Conservation (phyloP, 2,329 filamentous ascomycete genomes). For the Aspergillus pseudoterreus region DNA sequence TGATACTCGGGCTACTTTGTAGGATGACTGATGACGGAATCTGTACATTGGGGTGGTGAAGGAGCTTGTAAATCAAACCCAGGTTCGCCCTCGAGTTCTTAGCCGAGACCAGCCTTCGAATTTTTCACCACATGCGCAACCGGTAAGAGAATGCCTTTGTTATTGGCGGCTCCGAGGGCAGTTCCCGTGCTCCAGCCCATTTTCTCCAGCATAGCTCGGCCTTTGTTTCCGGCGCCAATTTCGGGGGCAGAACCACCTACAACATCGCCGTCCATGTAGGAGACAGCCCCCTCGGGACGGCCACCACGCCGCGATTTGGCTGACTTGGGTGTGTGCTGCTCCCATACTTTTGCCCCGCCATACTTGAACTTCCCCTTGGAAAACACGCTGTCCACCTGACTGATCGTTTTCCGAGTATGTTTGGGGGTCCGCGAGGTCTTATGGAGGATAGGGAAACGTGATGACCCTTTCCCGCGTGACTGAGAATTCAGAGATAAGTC, state of each 20-base stretch:
- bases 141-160: slow-evolving; percentile 83
- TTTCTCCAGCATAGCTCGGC: slow-evolving; percentile 84
- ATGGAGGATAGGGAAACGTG: slow-evolving; percentile 72
- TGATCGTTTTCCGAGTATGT: slow-evolving; percentile 56
- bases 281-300: slow-evolving; percentile 45
- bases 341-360: slow-evolving; percentile 23
- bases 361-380: slow-evolving; percentile 30
- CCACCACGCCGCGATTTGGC: slow-evolving; percentile 33
- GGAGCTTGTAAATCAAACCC: no score
- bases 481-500: slow-evolving; percentile 77
- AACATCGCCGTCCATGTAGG: slow-evolving; percentile 78
- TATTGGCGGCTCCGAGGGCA: slow-evolving; percentile 74
- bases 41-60: no score
- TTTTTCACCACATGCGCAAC: slow-evolving; percentile 85
- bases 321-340: slow-evolving; percentile 17
- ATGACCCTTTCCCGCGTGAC: slow-evolving; percentile 69
- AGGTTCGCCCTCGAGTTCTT: slow-evolving; percentile 3
- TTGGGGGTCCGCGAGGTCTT: slow-evolving; percentile 65
- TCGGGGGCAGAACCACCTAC: slow-evolving; percentile 84
- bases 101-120: slow-evolving; percentile 76
- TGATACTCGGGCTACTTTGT: background rate
- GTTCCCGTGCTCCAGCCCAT: slow-evolving; percentile 95
- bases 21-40: no score
- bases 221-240: slow-evolving; percentile 76
- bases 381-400: slow-evolving; percentile 40